phyloP scores from a whole-genome alignment of 768 basidiomycete species.

The Mycena venus region DNA sequence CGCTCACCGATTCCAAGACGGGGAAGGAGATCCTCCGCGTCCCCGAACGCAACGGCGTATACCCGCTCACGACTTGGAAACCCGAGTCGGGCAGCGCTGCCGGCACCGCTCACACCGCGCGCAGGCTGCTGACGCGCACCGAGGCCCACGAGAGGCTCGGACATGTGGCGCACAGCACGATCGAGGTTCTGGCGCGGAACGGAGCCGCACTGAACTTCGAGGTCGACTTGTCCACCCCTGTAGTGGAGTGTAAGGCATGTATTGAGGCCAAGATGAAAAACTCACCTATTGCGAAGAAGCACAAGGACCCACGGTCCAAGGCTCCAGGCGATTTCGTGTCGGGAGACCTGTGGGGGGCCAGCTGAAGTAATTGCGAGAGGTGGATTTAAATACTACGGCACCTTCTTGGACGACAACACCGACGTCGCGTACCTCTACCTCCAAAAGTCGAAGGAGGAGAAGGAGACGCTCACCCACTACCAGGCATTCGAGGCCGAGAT shows the following conservation, averaged over 20 bases:
- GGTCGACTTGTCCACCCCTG: not conserved
- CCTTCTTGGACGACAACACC: constrained; percentile 39
- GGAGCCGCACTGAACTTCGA: not conserved
- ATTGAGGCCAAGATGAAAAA: constrained; percentile 14
- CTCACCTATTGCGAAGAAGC: constrained; percentile 10
- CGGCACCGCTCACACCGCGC: not conserved
- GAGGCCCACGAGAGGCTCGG: too few species aligned
- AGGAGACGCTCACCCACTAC: too few species aligned
- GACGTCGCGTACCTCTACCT: constrained; percentile 20
- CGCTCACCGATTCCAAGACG: constrained; percentile 10
- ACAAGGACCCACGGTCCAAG: constrained; percentile 3
- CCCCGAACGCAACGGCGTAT: constrained; percentile 12
- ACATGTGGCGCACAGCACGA: too few species aligned
- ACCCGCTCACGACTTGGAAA: constrained; percentile 4
- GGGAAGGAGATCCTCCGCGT: constrained; percentile 20
- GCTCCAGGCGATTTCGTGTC: constrained; percentile 10
- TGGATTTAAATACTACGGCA: too few species aligned
- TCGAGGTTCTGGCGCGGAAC: constrained; percentile 5
- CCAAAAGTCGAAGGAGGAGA: constrained; percentile 12
- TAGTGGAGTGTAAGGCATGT: constrained; percentile 4
- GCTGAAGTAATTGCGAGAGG: not conserved
- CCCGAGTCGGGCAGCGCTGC: not conserved
- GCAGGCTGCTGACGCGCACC: too few species aligned
- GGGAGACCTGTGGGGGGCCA: constrained; percentile 40
- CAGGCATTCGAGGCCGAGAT: too few species aligned